These are phyloP conservation scores for Zangia roseola DNA, from an alignment of 768 basidiomycete genomes.

Conservation along the genomic window DNA sequence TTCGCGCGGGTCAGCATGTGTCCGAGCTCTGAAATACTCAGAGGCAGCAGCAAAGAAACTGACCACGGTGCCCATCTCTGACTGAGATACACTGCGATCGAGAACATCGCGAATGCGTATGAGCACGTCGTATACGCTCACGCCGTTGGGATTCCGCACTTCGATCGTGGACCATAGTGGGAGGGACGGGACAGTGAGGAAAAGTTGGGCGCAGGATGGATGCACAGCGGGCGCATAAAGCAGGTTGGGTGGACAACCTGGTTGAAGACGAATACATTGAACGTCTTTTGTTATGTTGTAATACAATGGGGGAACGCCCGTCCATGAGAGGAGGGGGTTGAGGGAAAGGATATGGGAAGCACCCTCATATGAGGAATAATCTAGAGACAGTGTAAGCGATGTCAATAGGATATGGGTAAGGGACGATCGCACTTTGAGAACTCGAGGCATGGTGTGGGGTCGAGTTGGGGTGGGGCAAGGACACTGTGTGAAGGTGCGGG, in stretches of 20 bases:
- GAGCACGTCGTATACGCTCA: constrained; percentile 31
- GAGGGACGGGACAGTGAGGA: constrained; percentile 20
- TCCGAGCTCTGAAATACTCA: constrained; percentile 30
- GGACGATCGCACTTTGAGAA: constrained; percentile 16
- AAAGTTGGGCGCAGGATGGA: constrained; percentile 16
- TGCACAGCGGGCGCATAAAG: constrained; percentile 24
- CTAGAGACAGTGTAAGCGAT: constrained; percentile 9
- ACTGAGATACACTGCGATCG: constrained; percentile 21
- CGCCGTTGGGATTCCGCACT: constrained; percentile 26
- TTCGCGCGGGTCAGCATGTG: constrained; percentile 33
- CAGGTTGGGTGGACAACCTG: constrained; percentile 12
- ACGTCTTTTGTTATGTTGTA: constrained; percentile 29
- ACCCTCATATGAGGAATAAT: constrained; percentile 8
- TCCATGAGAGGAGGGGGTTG: constrained; percentile 27
- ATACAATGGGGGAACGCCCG: constrained; percentile 14
- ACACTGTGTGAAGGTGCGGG: constrained; percentile 28
- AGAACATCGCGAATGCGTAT: constrained; percentile 28
- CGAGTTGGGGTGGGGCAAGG: constrained; percentile 33
- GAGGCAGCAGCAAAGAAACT: constrained; percentile 21
- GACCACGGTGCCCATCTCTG: constrained; percentile 27
- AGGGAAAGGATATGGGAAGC: constrained; percentile 21
- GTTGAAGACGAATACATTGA: constrained; percentile 20
- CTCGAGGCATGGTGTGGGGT: constrained; percentile 12
- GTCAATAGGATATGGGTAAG: background rate
- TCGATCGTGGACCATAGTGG: constrained; percentile 32